Percentiles rank a stretch among this genome's conserved stretches.
Conservation (phyloP, 345 rosid genomes). For the Carallia brachiata region DNA sequence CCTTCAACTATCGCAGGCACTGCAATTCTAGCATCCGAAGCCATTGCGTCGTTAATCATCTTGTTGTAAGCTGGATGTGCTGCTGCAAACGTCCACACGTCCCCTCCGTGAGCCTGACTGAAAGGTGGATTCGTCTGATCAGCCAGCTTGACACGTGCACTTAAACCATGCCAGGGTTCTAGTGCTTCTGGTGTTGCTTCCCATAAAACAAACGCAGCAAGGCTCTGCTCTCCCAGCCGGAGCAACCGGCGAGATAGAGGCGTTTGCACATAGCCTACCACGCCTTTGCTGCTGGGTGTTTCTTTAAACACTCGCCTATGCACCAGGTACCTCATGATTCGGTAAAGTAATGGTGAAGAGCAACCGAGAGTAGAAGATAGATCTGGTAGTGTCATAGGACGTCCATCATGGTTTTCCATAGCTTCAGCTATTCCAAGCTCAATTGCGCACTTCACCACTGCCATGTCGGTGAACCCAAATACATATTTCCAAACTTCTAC, state of each 20-base stretch:
- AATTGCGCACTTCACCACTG: constrained; percentile 72
- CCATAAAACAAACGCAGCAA: constrained; percentile 41
- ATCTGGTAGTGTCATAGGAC: constrained; percentile 44
- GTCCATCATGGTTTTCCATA: constrained; percentile 39
- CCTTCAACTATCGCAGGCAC: constrained; percentile 34
- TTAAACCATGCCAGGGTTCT: constrained; percentile 56
- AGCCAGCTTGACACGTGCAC: constrained; percentile 29
- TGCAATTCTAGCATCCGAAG: constrained; percentile 42
- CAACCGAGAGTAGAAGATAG: constrained; percentile 53
- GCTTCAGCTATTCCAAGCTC: constrained; percentile 72
- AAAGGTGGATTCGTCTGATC: constrained; percentile 36
- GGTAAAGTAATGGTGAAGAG: constrained; percentile 44
- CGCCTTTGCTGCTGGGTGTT: constrained; percentile 19
- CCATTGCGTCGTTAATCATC: constrained; percentile 64
- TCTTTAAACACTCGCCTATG: constrained; percentile 48
- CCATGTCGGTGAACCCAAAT: constrained; percentile 51
- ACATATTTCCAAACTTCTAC: constrained; percentile 53
- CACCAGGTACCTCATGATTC: constrained; percentile 67
- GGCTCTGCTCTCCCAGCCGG: constrained; percentile 33
- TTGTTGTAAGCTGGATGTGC: constrained; percentile 35
- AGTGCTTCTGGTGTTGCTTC: constrained; percentile 53
- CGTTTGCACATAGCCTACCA: constrained; percentile 39
- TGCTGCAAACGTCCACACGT: constrained; percentile 45
- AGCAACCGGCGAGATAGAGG: constrained; percentile 60
- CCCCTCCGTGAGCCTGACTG: constrained; percentile 45